Conservation (phyloP, 2,329 filamentous ascomycete species). For the Cercospora zeina region DNA sequence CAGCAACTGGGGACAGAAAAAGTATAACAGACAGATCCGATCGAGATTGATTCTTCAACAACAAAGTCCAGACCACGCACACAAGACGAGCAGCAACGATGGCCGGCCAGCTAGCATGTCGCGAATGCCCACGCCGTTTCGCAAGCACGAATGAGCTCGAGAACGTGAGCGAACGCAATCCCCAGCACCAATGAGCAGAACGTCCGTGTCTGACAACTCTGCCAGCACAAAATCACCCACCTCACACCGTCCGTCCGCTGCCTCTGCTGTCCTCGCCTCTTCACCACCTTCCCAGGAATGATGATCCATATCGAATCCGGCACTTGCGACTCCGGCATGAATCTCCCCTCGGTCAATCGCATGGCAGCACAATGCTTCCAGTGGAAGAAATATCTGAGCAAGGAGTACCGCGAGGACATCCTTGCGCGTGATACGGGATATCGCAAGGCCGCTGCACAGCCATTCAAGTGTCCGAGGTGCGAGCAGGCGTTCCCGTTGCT, state of each 20-base stretch:
- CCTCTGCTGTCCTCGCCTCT: constrained; percentile 18
- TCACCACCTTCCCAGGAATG: constrained; percentile 24
- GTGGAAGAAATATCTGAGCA: constrained; percentile 22
- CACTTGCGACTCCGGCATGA: constrained; percentile 16
- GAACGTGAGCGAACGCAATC: not conserved
- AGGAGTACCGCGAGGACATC: constrained; percentile 11
- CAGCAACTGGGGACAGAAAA: not conserved
- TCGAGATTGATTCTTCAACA: not conserved
- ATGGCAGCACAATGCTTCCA: constrained; percentile 22
- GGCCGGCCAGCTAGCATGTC: not conserved
- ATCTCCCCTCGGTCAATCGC: constrained; percentile 15
- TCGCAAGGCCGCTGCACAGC: not conserved
- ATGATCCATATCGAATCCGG: constrained; percentile 24
- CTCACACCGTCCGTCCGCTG: constrained; percentile 1
- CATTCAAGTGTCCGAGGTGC: constrained; percentile 20
- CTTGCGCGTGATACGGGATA: constrained; percentile 13
- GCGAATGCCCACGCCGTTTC: not conserved
- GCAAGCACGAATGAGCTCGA: not conserved
- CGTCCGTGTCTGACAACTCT: no score
- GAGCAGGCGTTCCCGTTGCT: constrained; percentile 10
- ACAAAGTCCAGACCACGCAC: not conserved
- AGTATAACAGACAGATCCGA: not conserved
- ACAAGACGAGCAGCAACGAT: not conserved
- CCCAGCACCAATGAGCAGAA: not conserved
- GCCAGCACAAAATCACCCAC: constrained; percentile 9